Base-by-base conservation (phyloP, 1,284 basidiomycete genomes). In the Trametes sp. region DNA sequence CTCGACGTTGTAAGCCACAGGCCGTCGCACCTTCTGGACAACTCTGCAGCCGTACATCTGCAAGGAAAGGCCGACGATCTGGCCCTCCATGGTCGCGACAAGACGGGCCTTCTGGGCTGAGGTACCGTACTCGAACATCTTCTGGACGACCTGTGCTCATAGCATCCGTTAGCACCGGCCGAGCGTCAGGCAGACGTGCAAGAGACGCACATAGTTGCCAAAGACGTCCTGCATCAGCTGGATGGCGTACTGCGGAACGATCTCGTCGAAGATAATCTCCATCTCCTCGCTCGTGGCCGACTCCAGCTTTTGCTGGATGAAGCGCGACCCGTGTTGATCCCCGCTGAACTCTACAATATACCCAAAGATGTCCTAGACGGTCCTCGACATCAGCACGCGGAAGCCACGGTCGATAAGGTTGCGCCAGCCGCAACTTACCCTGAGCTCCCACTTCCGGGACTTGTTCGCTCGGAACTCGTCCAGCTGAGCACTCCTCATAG, bases 11-110 rank as follows among this genome's bases (percentile, higher is more conserved):
- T 28, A 23, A 51, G n/a, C 4, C 8, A 48, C 58, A 50, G 29
- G 54, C 56, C 42, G 41, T 38, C n/a, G 38, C 59, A 92, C 93
- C 87, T 93, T 94, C 74, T 94, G 93, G 23, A 94, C 89, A 5
- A 94, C 92, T n/a, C 93, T 87, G 75, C 97, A 99, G 7, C 97
- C 97, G 76, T 99, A 99, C 85, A 98, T 96, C 73, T 98, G 94
- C 61, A 94, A 80, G 2, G 95, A 93, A 49, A 99, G 81, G 11
- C 84, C 78, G 4, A 96, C 79, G 35, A 97, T 84, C 70, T 93
- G 89, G 0, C 89, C 89, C 73, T 95, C 89, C 86, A 99, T 93
- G 44, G 88, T 84, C 57, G 80, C 84, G 1, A 88, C 89, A 48
- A 98, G 80, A 10, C 86, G 78, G 1, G 85, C 84, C 72, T 91